phyloP scores from a whole-genome alignment of 139 green algal genomes.

The Chlamydomonas sp. region DNA sequence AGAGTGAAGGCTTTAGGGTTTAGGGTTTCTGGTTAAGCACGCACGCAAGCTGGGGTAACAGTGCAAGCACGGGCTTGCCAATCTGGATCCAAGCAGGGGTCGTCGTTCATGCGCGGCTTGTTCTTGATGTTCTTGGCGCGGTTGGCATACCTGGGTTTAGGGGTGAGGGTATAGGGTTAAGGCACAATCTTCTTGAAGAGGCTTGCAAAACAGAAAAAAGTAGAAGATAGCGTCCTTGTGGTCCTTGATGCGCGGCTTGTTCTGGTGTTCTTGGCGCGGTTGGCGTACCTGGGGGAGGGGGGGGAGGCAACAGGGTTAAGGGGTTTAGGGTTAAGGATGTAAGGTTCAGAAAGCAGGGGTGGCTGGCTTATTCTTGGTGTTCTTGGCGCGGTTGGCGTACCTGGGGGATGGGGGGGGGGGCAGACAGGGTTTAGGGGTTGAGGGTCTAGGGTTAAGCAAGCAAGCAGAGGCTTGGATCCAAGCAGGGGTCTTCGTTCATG shows the following conservation, averaged over 20 bases:
- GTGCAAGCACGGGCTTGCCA: conserved; percentile 22
- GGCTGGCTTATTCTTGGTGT: conserved; percentile 74
- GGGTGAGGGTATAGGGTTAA: too few species aligned
- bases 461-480: too few species aligned
- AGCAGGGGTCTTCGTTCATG: conserved; percentile 83
- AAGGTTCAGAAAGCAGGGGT: conserved; percentile 9
- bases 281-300: conserved; percentile 38
- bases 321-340: background rate
- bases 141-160: conserved; percentile 39
- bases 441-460: too few species aligned
- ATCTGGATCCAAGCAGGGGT: conserved; percentile 54
- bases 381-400: conserved; percentile 71
- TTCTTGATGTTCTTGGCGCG: conserved; percentile 84
- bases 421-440: background rate
- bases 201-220: too few species aligned
- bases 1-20: background rate
- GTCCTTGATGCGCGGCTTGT: conserved; percentile 78
- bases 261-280: conserved; percentile 83
- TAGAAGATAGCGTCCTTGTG: conserved; percentile 90
- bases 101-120: conserved; percentile 69
- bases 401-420: too few species aligned
- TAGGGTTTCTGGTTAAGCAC: background rate
- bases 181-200: too few species aligned
- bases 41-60: background rate
- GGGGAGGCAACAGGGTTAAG: too few species aligned